These are phyloP conservation scores for Neofusicoccum kwambonambiense DNA, from an alignment of 2,329 filamentous ascomycete genomes.

Conservation along the genomic window DNA sequence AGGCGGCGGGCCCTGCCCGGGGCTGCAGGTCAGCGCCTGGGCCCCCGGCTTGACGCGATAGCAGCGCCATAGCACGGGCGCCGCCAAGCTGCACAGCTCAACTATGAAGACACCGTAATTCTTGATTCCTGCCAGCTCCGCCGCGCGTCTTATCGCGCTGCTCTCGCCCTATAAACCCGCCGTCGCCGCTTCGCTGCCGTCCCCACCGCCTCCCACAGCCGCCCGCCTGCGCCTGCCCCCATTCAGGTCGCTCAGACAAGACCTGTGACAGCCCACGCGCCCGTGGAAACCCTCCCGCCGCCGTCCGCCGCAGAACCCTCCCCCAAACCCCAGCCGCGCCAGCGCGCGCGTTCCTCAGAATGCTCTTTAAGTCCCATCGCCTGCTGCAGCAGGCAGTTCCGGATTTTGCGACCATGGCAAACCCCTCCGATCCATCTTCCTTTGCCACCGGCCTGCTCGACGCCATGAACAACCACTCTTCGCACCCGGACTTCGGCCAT, in stretches of 20 bases:
- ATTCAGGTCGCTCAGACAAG: neutral
- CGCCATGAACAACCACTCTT: conserved; percentile 38
- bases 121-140: neutral
- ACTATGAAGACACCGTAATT: neutral
- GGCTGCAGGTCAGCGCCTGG: neutral
- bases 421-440: conserved; percentile 17
- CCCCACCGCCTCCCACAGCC: neutral
- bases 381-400: conserved; percentile 20
- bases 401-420: conserved; percentile 35
- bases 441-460: conserved; percentile 31
- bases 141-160: neutral
- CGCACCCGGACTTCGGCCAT: conserved; percentile 65
- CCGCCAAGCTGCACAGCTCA: conserved; percentile 8
- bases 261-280: neutral
- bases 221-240: neutral
- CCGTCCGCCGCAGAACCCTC: conserved; percentile 34
- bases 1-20: neutral
- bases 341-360: conserved; percentile 33
- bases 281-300: neutral
- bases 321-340: conserved; percentile 42
- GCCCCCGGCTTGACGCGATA: neutral
- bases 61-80: neutral
- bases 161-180: conserved; percentile 2
- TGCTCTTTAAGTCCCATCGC: conserved; percentile 6
- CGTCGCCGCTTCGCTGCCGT: neutral